A percentile compares a stretch with the other conserved stretches of the same genome.
Evolutionary conservation across 2,329 filamentous ascomycete species (phyloP).

Genomic region (Coniochaeta sp.): DNA sequence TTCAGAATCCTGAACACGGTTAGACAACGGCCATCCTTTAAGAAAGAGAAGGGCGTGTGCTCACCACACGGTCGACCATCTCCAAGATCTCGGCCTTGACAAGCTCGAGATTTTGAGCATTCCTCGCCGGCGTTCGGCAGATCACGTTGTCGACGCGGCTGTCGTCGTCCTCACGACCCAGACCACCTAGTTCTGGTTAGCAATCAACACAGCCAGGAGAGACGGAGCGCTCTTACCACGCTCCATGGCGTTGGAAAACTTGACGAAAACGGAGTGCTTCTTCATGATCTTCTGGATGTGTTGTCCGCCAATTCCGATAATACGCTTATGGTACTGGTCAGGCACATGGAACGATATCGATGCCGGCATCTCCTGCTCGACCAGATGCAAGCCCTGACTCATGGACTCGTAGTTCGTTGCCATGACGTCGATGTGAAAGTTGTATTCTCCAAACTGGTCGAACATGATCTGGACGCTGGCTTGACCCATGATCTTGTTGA

Average conservation of each 20-base stretch:
- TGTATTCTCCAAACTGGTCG: slow-evolving; percentile 98
- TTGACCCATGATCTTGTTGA: slow-evolving; percentile 99
- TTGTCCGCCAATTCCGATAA: slow-evolving; percentile 96
- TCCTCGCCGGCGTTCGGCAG: slow-evolving; percentile 92
- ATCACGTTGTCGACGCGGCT: slow-evolving; percentile 99
- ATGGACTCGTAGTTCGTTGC: slow-evolving; percentile 88
- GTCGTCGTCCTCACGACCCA: slow-evolving; percentile 94
- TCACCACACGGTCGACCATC: slow-evolving; percentile 91
- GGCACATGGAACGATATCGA: slow-evolving; percentile 99
- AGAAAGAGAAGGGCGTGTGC: slow-evolving; percentile 23
- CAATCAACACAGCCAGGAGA: not conserved
- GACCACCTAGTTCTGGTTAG: slow-evolving; percentile 45
- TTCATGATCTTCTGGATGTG: slow-evolving; percentile 99
- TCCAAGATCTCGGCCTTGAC: slow-evolving; percentile 99
- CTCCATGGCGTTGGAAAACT: slow-evolving; percentile 99
- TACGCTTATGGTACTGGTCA: slow-evolving; percentile 98
- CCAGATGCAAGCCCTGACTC: slow-evolving; percentile 83
- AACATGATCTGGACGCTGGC: slow-evolving; percentile 99
- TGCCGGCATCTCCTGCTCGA: slow-evolving; percentile 98
- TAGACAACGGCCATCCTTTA: slow-evolving; percentile 2
- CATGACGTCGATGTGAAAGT: slow-evolving; percentile 98
- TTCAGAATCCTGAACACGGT: slow-evolving; percentile 69
- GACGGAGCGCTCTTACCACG: slow-evolving; percentile 49
- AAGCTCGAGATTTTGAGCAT: slow-evolving; percentile 91
- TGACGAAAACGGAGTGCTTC: slow-evolving; percentile 99